Conservation (phyloP, 2,329 filamentous ascomycete genomes). For the Blumeria hordei region DNA sequence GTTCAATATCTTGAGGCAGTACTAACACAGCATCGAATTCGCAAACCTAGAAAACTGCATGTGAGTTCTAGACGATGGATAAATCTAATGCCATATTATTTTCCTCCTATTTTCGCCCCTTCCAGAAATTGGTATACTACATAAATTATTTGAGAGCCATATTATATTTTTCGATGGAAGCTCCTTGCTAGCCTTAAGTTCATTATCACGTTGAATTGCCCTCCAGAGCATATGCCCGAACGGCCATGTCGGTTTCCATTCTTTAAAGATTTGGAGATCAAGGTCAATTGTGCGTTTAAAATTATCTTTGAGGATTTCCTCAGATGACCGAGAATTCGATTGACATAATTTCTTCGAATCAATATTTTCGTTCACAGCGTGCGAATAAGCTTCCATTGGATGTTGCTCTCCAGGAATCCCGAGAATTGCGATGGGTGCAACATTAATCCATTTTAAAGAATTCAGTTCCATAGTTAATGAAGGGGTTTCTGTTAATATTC, state of each 20-base stretch:
- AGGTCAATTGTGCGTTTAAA: background rate
- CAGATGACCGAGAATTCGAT: no score
- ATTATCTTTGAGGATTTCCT: background rate
- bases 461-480: background rate
- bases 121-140: background rate
- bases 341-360: background rate
- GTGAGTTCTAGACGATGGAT: no score
- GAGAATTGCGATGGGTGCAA: slow-evolving; percentile 3
- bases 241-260: slow-evolving; percentile 2
- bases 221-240: slow-evolving; percentile 2
- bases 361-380: background rate
- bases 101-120: background rate
- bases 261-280: slow-evolving; percentile 2
- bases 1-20: no score
- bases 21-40: no score
- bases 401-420: background rate
- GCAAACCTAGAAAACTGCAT: no score
- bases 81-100: background rate
- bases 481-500: slow-evolving; percentile 3
- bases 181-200: slow-evolving; percentile 1
- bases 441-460: background rate
- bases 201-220: slow-evolving; percentile 4
- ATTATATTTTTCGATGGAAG: background rate
- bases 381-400: background rate
- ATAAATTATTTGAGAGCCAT: background rate